phyloP scores from a whole-genome alignment of 2,329 filamentous ascomycete species.

The Sporothrix inflata region DNA sequence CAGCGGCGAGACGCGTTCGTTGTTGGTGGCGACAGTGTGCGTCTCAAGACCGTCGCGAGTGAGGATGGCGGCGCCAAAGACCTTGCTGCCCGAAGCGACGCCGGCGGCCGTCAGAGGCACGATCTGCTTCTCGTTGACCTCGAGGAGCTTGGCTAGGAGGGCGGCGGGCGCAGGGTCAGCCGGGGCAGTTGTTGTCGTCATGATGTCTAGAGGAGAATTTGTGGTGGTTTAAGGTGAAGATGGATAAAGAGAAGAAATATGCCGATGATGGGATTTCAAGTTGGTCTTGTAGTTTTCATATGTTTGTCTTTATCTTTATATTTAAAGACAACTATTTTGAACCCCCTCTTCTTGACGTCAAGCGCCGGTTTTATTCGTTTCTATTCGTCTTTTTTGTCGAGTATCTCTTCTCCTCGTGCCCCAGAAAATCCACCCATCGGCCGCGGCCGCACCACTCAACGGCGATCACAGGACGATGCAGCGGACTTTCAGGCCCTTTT shows the following conservation, averaged over 20 bases:
- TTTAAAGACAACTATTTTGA: background rate
- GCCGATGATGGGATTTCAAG: background rate
- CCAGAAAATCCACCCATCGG: slow-evolving; percentile 7
- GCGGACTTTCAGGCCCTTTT: background rate
- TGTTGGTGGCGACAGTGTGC: slow-evolving; percentile 58
- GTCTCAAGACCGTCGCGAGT: slow-evolving; percentile 46
- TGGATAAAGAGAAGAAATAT: background rate
- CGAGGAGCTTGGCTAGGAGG: slow-evolving; percentile 48
- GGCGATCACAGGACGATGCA: background rate
- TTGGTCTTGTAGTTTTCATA: background rate
- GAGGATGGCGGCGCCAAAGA: slow-evolving; percentile 61
- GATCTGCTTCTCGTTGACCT: slow-evolving; percentile 50
- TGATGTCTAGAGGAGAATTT: background rate
- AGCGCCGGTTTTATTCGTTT: background rate
- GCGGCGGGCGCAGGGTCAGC: slow-evolving; percentile 35
- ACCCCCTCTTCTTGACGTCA: background rate
- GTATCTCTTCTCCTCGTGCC: background rate
- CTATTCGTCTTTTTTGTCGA: slow-evolving; percentile 1
- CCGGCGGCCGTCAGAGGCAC: slow-evolving; percentile 55
- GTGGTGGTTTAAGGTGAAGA: background rate
- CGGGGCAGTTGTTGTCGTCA: background rate
- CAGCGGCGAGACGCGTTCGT: slow-evolving; percentile 58
- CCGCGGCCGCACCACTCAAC: slow-evolving; percentile 9
- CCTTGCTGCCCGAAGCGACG: slow-evolving; percentile 57
- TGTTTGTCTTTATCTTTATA: background rate